Evolutionary conservation across 225 moss, liverwort and hornwort species (phyloP).

Genomic region (Anthoceros angustus): DNA sequence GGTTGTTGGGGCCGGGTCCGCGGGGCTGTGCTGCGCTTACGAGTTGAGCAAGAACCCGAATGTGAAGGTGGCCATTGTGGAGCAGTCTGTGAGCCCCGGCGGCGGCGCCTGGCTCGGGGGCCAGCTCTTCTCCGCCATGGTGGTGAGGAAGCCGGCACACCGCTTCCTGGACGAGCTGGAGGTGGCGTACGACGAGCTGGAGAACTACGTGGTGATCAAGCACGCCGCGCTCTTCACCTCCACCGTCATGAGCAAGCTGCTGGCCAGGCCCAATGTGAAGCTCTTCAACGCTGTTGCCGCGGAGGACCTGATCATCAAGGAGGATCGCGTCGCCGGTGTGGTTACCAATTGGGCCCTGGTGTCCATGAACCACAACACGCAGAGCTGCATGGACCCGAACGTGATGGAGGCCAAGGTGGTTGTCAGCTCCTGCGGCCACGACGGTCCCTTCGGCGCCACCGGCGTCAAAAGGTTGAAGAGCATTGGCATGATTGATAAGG

Average conservation of each 20-base stretch:
- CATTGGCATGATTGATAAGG: conserved; percentile 83
- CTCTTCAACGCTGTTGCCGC: conserved; percentile 87
- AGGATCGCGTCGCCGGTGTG: conserved; percentile 66
- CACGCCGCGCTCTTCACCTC: conserved; percentile 96
- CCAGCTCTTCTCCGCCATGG: conserved; percentile 86
- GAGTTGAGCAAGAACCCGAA: conserved; percentile 1
- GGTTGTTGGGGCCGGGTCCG: conserved; percentile 67
- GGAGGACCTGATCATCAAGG: conserved; percentile 73
- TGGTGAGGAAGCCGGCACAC: conserved; percentile 90
- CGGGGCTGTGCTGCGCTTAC: conserved; percentile 64
- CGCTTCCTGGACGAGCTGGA: conserved; percentile 82
- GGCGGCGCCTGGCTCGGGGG: conserved; percentile 93
- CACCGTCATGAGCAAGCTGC: conserved; percentile 74
- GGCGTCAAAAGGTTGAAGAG: conserved; percentile 83
- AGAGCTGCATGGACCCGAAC: conserved; percentile 96
- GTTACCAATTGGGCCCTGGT: conserved; percentile 96
- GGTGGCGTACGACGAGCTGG: conserved; percentile 75
- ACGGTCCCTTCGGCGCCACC: conserved; percentile 90
- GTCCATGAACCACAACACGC: conserved; percentile 72
- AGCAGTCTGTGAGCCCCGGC: conserved; percentile 83
- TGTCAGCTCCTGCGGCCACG: conserved; percentile 92
- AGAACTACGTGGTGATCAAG: conserved; percentile 86
- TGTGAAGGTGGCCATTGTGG: conserved; percentile 39
- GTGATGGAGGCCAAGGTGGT: conserved; percentile 97
- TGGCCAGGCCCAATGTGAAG: conserved; percentile 83